Evolutionary conservation across 148 eudicot species (phyloP).

Genomic region (Mesembryanthemum crystallinum): DNA sequence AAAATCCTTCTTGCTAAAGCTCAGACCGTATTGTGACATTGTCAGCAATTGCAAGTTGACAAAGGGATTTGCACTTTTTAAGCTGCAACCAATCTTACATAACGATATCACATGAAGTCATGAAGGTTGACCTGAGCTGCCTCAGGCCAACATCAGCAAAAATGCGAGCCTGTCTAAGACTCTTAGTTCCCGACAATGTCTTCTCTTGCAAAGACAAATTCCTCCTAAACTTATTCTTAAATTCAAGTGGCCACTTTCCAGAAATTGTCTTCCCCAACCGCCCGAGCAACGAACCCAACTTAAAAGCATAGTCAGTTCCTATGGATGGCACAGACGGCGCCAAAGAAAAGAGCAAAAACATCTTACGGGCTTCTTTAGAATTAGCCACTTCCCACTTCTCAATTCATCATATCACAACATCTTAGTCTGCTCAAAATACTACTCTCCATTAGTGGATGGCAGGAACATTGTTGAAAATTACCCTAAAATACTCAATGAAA

Average conservation of each 20-base stretch:
- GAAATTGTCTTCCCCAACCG: background rate
- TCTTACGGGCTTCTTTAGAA: background rate
- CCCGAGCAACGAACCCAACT: background rate
- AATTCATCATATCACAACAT: background rate
- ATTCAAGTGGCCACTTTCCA: background rate
- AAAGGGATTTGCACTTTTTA: background rate
- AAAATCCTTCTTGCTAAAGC: conserved; percentile 11
- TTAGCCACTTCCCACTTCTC: conserved; percentile 2
- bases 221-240: background rate
- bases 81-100: too few relatives aligned
- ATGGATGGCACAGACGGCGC: background rate
- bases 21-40: conserved; percentile 2
- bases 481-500: background rate
- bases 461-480: background rate
- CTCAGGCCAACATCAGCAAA: conserved; percentile 7
- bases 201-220: background rate
- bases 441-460: background rate
- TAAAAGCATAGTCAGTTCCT: background rate
- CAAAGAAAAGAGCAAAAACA: background rate
- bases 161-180: conserved; percentile 12
- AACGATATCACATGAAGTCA: too few relatives aligned
- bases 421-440: background rate
- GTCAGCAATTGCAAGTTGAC: conserved; percentile 15
- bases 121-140: background rate
- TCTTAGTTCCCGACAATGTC: background rate